phyloP scores from a whole-genome alignment of 192 early-diverging fungal genomes.

The Linnemannia zychae region DNA sequence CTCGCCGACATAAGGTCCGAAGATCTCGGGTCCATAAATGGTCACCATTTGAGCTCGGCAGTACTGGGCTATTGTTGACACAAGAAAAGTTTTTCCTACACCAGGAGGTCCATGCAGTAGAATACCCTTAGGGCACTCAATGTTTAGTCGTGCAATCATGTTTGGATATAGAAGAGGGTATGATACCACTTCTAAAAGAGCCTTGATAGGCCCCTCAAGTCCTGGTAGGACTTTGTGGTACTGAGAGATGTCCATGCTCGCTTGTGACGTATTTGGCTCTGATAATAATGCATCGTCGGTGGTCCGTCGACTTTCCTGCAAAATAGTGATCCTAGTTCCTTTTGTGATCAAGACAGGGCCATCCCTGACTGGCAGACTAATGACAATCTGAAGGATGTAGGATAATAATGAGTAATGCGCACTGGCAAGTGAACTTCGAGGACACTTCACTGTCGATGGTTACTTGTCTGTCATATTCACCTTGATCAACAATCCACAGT shows the following conservation, averaged over 20 bases:
- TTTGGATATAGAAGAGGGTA: slow-evolving; percentile 79
- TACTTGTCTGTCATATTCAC: background rate
- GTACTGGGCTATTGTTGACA: slow-evolving; percentile 72
- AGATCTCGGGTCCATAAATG: slow-evolving; percentile 87
- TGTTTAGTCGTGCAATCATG: slow-evolving; percentile 71
- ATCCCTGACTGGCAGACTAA: background rate
- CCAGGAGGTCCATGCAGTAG: slow-evolving; percentile 95
- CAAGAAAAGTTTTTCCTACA: slow-evolving; percentile 94
- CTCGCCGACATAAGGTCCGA: slow-evolving; percentile 88
- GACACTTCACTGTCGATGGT: background rate
- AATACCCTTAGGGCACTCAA: slow-evolving; percentile 89
- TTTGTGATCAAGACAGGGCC: slow-evolving; percentile 21
- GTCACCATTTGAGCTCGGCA: slow-evolving; percentile 80
- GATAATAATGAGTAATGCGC: background rate
- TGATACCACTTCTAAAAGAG: slow-evolving; percentile 82
- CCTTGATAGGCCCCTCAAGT: slow-evolving; percentile 79
- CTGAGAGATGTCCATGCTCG: background rate
- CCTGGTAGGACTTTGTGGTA: slow-evolving; percentile 66
- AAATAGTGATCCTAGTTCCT: slow-evolving; percentile 34
- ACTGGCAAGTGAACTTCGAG: background rate
- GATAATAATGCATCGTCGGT: background rate
- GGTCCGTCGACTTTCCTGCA: slow-evolving; percentile 2
- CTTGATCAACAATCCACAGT: slow-evolving; percentile 31
- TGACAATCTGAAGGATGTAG: slow-evolving; percentile 9
- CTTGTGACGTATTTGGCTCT: background rate